A percentile compares a stretch with the other conserved stretches of the same genome.
phyloP scores from a whole-genome alignment of 2,329 filamentous ascomycete genomes.

The Aspergillus ustus region DNA sequence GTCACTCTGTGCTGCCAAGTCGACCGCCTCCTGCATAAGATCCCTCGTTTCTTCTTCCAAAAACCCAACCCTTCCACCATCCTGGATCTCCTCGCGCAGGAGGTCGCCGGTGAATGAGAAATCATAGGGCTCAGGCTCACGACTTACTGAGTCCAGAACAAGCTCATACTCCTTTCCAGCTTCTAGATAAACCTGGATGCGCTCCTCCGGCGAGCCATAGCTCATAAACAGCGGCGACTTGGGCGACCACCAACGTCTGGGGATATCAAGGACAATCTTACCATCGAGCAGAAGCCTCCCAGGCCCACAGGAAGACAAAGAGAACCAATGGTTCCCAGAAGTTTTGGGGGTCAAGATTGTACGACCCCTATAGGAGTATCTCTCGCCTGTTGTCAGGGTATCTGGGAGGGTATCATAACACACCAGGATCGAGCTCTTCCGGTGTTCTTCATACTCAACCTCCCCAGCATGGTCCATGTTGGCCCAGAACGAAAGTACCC shows the following conservation, averaged over 20 bases:
- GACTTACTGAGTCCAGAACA: not conserved
- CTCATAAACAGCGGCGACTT: conserved; percentile 6
- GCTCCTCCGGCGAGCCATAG: not conserved
- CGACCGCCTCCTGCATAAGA: not conserved
- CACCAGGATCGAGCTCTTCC: conserved; percentile 3
- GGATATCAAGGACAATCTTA: conserved; percentile 5
- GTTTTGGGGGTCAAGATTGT: conserved; percentile 1
- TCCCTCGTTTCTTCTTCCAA: not conserved
- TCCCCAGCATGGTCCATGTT: conserved; percentile 1
- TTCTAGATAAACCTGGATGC: not conserved
- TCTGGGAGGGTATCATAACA: conserved; percentile 6
- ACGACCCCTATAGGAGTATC: conserved; percentile 1
- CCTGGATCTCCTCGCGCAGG: conserved; percentile 5
- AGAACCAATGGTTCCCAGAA: conserved; percentile 1
- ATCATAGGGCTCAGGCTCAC: conserved; percentile 5
- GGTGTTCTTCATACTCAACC: not conserved
- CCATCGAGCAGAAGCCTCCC: conserved; percentile 1
- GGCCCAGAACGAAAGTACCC: conserved; percentile 1
- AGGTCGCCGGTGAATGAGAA: not conserved
- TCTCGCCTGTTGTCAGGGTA: not conserved
- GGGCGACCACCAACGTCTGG: not conserved
- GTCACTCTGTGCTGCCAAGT: conserved; percentile 1
- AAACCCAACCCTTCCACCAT: not conserved
- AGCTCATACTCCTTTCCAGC: conserved; percentile 5
- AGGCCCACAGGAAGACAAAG: not conserved